Percentiles rank a stretch among this genome's conserved stretches.
Evolutionary conservation across 768 basidiomycete genomes (phyloP).

Genomic region (Phaeotremella skinneri): DNA sequence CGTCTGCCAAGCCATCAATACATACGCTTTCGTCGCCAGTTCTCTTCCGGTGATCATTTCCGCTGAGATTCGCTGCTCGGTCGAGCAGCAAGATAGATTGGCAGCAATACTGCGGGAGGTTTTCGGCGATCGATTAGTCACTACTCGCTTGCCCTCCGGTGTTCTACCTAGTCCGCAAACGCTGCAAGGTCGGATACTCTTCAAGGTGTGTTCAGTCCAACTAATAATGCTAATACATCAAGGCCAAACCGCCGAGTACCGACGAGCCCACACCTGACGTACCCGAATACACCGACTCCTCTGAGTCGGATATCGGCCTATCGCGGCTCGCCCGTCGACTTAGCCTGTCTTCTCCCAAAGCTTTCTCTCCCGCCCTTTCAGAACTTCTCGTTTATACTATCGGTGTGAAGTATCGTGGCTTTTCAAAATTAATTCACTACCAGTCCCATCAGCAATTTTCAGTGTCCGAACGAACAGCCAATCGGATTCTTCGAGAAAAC

Average conservation of each 20-base stretch:
- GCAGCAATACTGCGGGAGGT: conserved; percentile 68
- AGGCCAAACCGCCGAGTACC: conserved; percentile 26
- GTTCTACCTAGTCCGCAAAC: conserved; percentile 79
- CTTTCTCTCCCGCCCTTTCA: conserved; percentile 65
- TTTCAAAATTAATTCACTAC: conserved; percentile 82
- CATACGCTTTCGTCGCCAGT: conserved; percentile 86
- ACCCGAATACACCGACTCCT: conserved; percentile 33
- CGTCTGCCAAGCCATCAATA: conserved; percentile 75
- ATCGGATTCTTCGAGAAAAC: conserved; percentile 66
- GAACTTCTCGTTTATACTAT: conserved; percentile 86
- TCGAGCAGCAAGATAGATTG: conserved; percentile 75
- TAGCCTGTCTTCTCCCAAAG: conserved; percentile 24
- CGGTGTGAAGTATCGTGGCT: conserved; percentile 88
- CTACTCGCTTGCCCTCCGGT: conserved; percentile 52
- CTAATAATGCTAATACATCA: not conserved
- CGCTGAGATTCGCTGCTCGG: conserved; percentile 81
- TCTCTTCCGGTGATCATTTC: conserved; percentile 91
- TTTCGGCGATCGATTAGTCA: conserved; percentile 61
- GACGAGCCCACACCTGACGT: not conserved
- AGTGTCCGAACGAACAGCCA: conserved; percentile 77
- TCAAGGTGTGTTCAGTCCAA: conserved; percentile 64
- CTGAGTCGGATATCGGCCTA: conserved; percentile 35
- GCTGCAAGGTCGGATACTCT: conserved; percentile 70
- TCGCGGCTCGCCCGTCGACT: conserved; percentile 33
- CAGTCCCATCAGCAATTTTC: conserved; percentile 88